Evolutionary conservation across 164 flowering plant species (phyloP).

Genomic region (Vitis rupestris): DNA sequence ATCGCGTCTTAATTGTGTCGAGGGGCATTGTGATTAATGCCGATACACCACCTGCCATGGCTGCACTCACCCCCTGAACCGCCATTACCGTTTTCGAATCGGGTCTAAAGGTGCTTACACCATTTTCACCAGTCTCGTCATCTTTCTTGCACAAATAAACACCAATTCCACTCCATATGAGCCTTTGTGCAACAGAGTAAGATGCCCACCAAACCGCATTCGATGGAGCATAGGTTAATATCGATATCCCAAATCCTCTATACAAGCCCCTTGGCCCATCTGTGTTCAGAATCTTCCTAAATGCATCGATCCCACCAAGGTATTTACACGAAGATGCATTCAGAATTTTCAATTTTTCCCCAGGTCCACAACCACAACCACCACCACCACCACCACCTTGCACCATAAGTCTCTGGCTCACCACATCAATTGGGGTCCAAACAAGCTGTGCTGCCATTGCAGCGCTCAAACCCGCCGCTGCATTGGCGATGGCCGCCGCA

Average conservation of each 20-base stretch:
- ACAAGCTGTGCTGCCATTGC: slow-evolving; percentile 64
- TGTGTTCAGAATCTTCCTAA: slow-evolving; percentile 36
- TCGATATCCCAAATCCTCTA: slow-evolving; percentile 57
- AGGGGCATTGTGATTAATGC: slow-evolving; percentile 64
- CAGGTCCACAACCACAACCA: neutral
- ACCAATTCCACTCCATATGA: slow-evolving; percentile 48
- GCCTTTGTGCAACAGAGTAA: slow-evolving; percentile 42
- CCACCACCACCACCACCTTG: slow-evolving; percentile 27
- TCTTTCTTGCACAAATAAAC: slow-evolving; percentile 24
- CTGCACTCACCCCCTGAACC: slow-evolving; percentile 62
- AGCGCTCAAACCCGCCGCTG: slow-evolving; percentile 49
- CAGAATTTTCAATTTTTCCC: neutral
- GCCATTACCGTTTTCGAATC: slow-evolving; percentile 43
- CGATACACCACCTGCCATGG: slow-evolving; percentile 54
- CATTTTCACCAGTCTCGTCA: slow-evolving; percentile 15
- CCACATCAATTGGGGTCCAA: slow-evolving; percentile 65
- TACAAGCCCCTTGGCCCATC: slow-evolving; percentile 52
- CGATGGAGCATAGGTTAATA: slow-evolving; percentile 55
- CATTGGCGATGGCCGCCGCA: slow-evolving; percentile 52
- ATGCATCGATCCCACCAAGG: slow-evolving; percentile 45
- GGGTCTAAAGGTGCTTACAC: slow-evolving; percentile 19
- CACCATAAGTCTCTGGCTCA: slow-evolving; percentile 61
- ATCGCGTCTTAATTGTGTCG: slow-evolving; percentile 59
- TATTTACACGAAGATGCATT: slow-evolving; percentile 31
- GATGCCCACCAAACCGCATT: slow-evolving; percentile 70